Percentiles rank a stretch among this genome's conserved stretches.
Evolutionary conservation across 2,329 filamentous ascomycete species (phyloP).

Genomic region (Aspergillus sp.): DNA sequence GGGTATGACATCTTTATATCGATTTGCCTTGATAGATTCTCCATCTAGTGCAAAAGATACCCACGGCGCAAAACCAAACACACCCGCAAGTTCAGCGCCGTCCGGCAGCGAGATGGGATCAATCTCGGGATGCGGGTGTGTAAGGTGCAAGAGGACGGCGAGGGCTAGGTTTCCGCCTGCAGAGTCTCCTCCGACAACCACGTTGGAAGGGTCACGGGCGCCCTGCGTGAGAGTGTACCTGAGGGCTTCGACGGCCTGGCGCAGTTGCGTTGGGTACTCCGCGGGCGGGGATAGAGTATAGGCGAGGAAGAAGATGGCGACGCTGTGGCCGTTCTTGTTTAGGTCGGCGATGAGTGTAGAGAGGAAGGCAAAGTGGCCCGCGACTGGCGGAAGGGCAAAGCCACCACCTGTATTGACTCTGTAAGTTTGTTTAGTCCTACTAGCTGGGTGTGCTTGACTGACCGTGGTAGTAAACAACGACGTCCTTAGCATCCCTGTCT

Average conservation of each 20-base stretch:
- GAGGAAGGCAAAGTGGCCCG: slow-evolving; percentile 51
- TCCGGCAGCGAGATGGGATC: slow-evolving; percentile 36
- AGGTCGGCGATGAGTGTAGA: slow-evolving; percentile 38
- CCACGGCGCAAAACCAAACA: slow-evolving; percentile 62
- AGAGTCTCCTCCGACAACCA: slow-evolving; percentile 47
- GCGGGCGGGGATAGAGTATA: slow-evolving; percentile 57
- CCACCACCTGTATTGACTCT: slow-evolving; percentile 54
- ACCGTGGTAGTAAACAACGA: slow-evolving; percentile 47
- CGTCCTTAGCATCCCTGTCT: slow-evolving; percentile 43
- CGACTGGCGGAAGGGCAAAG: slow-evolving; percentile 20
- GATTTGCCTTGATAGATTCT: slow-evolving; percentile 12
- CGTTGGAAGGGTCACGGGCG: slow-evolving; percentile 35
- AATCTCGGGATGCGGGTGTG: slow-evolving; percentile 60
- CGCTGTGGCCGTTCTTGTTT: slow-evolving; percentile 37
- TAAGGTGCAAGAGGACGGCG: slow-evolving; percentile 39
- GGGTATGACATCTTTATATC: slow-evolving; percentile 8
- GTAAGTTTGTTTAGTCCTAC: neutral
- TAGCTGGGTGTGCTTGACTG: slow-evolving; percentile 4
- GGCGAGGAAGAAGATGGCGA: slow-evolving; percentile 54
- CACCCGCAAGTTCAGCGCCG: slow-evolving; percentile 47
- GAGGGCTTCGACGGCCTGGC: slow-evolving; percentile 43
- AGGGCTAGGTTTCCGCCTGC: slow-evolving; percentile 46
- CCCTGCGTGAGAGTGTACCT: slow-evolving; percentile 42
- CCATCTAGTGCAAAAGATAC: slow-evolving; percentile 24
- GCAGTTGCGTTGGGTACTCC: slow-evolving; percentile 45